Base-by-base conservation (phyloP, 345 rosid species). In the Anacardium occidentale region DNA sequence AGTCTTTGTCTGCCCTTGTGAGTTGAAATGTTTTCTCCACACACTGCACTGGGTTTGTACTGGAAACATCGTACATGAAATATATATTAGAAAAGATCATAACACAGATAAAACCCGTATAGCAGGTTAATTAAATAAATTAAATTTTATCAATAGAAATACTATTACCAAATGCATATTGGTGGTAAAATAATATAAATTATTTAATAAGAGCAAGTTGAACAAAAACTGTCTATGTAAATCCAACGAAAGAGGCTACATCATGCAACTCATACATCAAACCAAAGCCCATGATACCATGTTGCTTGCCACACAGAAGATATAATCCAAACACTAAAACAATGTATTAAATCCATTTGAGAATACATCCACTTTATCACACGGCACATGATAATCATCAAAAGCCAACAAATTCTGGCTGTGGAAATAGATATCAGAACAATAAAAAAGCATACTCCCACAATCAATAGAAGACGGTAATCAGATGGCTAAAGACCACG, bases 11-110 rank as follows among this genome's bases (percentile, higher is more conserved):
- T 64, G 86, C 86, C 82, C 91, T 89, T 13, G 90, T 78, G 48
- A 96, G 81, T 57, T 85, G 89, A 83, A 91, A 93, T 72, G 91
- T 72, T 73, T 78, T 90, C 74, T 93, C 98, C 70, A 82, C 86
- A 73, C 82, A 77, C 78, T 85, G 97, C 71, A 85, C 52, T 45
- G 96, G 89, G 83, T 64, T 91, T 76, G 95, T 57, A 68, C 99
- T 96, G 92, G 62, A 82, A 72, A 74, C 45, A 50, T 76, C 65
- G 37, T 53, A 76, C 69, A 21, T 53, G 34, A 3, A 75, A 64
- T 42, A 80, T 66, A 73, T 75, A 74, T 70, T 53, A 64, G 62
- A 80, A 22, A 67, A 70, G 72, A 40, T 32, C 50, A 57, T 10
- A 5, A 40, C n/a, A 13, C 24, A 40, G 0, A 2, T 3, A 29